These are phyloP conservation scores for Barnettozyma siamensis DNA, from an alignment of 805 yeast species.

Conservation along the genomic window DNA sequence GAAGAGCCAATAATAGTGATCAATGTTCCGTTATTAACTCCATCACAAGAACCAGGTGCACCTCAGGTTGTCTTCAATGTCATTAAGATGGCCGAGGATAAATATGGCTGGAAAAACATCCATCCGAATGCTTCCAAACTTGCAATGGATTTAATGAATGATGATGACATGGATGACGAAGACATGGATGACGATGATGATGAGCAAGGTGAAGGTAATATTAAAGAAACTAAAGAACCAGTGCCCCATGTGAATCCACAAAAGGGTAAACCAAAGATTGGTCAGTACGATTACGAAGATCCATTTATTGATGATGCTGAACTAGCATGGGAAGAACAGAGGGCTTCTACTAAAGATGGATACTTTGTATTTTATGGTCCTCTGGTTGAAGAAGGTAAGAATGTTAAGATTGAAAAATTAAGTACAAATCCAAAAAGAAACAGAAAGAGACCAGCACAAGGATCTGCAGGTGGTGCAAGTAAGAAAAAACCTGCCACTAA, in stretches of 20 bases:
- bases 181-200: conserved; percentile 32
- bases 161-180: conserved; percentile 44
- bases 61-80: conserved; percentile 68
- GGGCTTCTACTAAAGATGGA: conserved; percentile 90
- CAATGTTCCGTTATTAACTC: conserved; percentile 45
- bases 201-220: conserved; percentile 35
- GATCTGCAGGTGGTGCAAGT: background rate
- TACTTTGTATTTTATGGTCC: conserved; percentile 96
- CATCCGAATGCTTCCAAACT: conserved; percentile 64
- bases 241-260: conserved; percentile 31
- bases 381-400: conserved; percentile 55
- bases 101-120: conserved; percentile 71
- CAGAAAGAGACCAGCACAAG: conserved; percentile 24
- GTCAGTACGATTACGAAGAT: conserved; percentile 87
- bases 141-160: conserved; percentile 47
- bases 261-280: conserved; percentile 66
- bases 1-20: conserved; percentile 49
- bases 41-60: conserved; percentile 49
- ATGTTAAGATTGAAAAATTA: conserved; percentile 41
- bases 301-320: conserved; percentile 97
- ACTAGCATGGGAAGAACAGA: conserved; percentile 85
- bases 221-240: conserved; percentile 31
- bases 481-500: background rate
- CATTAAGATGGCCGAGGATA: conserved; percentile 68
- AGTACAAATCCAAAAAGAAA: conserved; percentile 37